Percentiles rank a stretch among this genome's conserved stretches.
These are phyloP conservation scores for Trichoderma cornu-damae DNA, from an alignment of 2,329 filamentous ascomycete species.

Conservation along the genomic window DNA sequence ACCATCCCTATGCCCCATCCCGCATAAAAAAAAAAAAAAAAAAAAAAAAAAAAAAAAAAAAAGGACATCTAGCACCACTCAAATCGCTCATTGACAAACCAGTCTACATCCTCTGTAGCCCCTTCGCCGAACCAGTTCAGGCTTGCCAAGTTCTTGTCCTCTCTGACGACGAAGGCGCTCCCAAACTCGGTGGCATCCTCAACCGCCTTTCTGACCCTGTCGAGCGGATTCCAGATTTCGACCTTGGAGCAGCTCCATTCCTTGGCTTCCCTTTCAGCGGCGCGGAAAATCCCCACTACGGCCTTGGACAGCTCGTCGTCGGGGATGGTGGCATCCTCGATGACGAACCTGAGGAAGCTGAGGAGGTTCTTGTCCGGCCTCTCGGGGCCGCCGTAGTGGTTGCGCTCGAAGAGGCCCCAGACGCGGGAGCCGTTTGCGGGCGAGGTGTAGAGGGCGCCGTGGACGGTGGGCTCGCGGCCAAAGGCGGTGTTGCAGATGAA, in stretches of 20 bases:
- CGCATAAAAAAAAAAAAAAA: no score
- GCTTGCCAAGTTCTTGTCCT: constrained; percentile 64
- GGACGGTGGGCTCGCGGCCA: constrained; percentile 50
- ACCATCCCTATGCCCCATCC: no score
- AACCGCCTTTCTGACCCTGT: constrained; percentile 45
- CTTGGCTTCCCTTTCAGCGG: constrained; percentile 65
- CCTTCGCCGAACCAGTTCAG: constrained; percentile 64
- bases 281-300: constrained; percentile 57
- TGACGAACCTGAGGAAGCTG: constrained; percentile 62
- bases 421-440: constrained; percentile 49
- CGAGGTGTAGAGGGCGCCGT: constrained; percentile 63
- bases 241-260: constrained; percentile 67
- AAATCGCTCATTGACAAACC: constrained; percentile 73
- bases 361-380: constrained; percentile 59
- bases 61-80: constrained; percentile 61
- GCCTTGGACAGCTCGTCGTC: constrained; percentile 45
- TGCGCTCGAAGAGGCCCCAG: constrained; percentile 69
- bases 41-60: no score
- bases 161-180: constrained; percentile 49
- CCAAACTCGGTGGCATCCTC: constrained; percentile 42
- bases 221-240: constrained; percentile 77
- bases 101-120: constrained; percentile 53
- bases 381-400: constrained; percentile 54
- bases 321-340: constrained; percentile 49
- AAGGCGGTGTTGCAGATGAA: constrained; percentile 65